A percentile compares a stretch with the other conserved stretches of the same genome.
These are phyloP conservation scores for Durotheca rogersii DNA, from an alignment of 495 filamentous ascomycete species.

Conservation along the genomic window DNA sequence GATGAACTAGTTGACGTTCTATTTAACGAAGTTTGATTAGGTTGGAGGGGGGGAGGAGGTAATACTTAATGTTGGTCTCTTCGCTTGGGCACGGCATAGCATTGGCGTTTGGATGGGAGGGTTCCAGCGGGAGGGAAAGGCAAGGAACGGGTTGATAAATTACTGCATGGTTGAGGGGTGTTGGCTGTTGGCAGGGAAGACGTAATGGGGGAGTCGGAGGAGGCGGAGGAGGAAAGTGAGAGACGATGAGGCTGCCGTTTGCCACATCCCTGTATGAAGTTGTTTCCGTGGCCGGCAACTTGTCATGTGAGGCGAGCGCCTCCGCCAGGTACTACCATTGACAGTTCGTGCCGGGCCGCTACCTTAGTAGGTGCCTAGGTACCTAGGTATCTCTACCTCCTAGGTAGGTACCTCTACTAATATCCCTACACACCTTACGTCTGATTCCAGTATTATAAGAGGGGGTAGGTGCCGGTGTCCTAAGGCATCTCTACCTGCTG, in stretches of 20 bases:
- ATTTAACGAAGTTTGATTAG: slow-evolving; percentile 54
- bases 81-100: slow-evolving; percentile 28
- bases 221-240: not conserved
- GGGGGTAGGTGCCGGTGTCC: too few relatives aligned
- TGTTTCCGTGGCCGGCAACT: not conserved
- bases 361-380: not conserved
- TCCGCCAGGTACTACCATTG: too few relatives aligned
- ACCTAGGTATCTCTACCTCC: not conserved
- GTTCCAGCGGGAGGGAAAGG: slow-evolving; percentile 13
- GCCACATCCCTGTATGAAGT: slow-evolving; percentile 12
- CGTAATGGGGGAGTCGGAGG: not conserved
- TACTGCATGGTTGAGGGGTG: slow-evolving; percentile 18
- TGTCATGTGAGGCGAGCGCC: not conserved
- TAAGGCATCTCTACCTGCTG: too few relatives aligned
- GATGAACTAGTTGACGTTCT: slow-evolving; percentile 76
- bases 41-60: not conserved
- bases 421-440: too few relatives aligned
- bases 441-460: too few relatives aligned
- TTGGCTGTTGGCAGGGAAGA: not conserved
- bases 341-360: too few relatives aligned
- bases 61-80: slow-evolving; percentile 1
- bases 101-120: slow-evolving; percentile 24
- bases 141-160: slow-evolving; percentile 14
- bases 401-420: not conserved
- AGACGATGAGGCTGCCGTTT: slow-evolving; percentile 8